Percentiles rank a stretch among this genome's conserved stretches.
These are phyloP conservation scores for Beverwykella pulmonaria DNA, from an alignment of 495 filamentous ascomycete genomes.

Conservation along the genomic window DNA sequence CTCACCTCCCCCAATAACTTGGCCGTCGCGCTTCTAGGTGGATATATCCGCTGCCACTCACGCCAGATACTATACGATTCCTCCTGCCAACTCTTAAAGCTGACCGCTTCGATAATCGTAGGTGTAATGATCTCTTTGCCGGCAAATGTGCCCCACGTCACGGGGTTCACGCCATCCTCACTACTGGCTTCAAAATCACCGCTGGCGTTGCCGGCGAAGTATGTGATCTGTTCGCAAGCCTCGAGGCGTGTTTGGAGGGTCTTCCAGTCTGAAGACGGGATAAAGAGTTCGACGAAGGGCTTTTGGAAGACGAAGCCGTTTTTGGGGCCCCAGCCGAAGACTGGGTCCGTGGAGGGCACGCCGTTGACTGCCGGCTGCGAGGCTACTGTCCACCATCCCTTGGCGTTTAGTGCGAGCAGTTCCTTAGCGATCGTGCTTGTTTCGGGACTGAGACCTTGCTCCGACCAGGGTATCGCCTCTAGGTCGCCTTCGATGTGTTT, in stretches of 20 bases:
- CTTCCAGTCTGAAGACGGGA: slow-evolving; percentile 70
- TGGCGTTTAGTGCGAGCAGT: slow-evolving; percentile 73
- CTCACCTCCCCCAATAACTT: slow-evolving; percentile 67
- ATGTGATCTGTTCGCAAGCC: slow-evolving; percentile 67
- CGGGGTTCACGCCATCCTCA: slow-evolving; percentile 76
- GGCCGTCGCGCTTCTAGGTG: slow-evolving; percentile 64
- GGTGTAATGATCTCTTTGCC: slow-evolving; percentile 97
- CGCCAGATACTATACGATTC: slow-evolving; percentile 95
- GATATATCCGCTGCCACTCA: slow-evolving; percentile 89
- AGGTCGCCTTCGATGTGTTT: slow-evolving; percentile 76
- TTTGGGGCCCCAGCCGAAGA: slow-evolving; percentile 92
- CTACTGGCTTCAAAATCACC: slow-evolving; percentile 74
- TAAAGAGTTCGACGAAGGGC: slow-evolving; percentile 94
- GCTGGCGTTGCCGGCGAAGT: slow-evolving; percentile 75
- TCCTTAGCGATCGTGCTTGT: slow-evolving; percentile 74
- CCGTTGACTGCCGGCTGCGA: slow-evolving; percentile 96
- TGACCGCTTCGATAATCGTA: slow-evolving; percentile 96
- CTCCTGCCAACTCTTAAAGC: slow-evolving; percentile 92
- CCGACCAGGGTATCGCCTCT: slow-evolving; percentile 85
- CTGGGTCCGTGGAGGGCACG: slow-evolving; percentile 68
- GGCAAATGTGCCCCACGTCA: slow-evolving; percentile 95
- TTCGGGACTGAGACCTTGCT: slow-evolving; percentile 84
- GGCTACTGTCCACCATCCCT: slow-evolving; percentile 94
- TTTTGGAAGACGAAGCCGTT: slow-evolving; percentile 98
- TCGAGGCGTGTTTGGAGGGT: slow-evolving; percentile 64